Evolutionary conservation across 2,329 filamentous ascomycete genomes (phyloP).

Genomic region (Phialocephala subalpina): DNA sequence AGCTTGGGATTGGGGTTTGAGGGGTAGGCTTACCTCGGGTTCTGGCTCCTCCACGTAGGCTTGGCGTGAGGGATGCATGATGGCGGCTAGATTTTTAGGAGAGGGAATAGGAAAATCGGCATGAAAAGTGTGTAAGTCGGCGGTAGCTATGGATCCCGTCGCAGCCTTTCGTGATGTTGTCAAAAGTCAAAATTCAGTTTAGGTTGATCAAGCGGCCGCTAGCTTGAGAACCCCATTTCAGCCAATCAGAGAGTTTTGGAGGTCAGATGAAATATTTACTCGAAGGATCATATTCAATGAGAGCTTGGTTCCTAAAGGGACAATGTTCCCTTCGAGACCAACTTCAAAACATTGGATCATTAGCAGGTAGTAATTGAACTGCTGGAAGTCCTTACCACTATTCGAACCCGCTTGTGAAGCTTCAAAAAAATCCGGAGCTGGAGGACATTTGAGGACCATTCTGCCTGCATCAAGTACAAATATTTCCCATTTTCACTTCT

Average conservation of each 20-base stretch:
- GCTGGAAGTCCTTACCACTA: no score
- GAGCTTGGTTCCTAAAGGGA: no score
- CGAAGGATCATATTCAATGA: not conserved
- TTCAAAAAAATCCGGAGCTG: not conserved
- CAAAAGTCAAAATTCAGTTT: not conserved
- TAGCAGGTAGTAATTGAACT: no score
- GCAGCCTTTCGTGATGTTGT: not conserved
- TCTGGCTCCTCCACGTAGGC: constrained; percentile 91
- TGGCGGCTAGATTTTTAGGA: not conserved
- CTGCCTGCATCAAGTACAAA: no score
- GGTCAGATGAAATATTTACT: not conserved
- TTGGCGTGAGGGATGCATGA: constrained; percentile 84
- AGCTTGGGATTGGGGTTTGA: constrained; percentile 31
- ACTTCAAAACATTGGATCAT: no score
- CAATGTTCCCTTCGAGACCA: no score
- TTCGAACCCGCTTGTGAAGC: no score
- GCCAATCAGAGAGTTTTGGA: not conserved
- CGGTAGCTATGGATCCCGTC: not conserved
- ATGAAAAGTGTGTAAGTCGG: constrained; percentile 2
- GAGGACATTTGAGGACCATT: not conserved
- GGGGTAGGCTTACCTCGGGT: constrained; percentile 63
- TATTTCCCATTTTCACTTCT: not conserved
- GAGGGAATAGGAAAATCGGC: not conserved
- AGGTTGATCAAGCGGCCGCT: constrained; percentile 2
- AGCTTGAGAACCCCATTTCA: not conserved